Percentiles rank a stretch among this genome's conserved stretches.
These are phyloP conservation scores for Fraxinus velutina DNA, from an alignment of 305 asterid species.

Conservation along the genomic window DNA sequence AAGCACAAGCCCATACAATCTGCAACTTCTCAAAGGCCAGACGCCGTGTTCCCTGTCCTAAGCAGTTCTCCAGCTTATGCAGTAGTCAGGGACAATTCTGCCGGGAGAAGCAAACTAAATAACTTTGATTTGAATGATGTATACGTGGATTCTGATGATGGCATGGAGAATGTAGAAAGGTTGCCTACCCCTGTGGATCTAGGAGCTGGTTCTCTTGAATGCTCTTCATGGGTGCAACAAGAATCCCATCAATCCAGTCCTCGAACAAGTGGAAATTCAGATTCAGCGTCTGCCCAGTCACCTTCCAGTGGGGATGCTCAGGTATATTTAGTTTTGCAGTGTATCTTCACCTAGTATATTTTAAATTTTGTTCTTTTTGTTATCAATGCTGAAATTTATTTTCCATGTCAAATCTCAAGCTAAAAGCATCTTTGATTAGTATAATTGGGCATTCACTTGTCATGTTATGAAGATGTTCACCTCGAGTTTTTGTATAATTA, in stretches of 20 bases:
- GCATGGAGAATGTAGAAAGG: constrained; percentile 57
- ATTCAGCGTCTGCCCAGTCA: constrained; percentile 75
- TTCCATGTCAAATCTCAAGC: neutral
- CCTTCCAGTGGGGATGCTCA: constrained; percentile 75
- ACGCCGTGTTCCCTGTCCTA: constrained; percentile 34
- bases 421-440: neutral
- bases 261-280: constrained; percentile 74
- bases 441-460: neutral
- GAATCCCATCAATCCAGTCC: constrained; percentile 77
- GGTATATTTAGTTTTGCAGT: constrained; percentile 34
- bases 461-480: neutral
- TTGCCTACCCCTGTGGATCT: constrained; percentile 44
- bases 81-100: constrained; percentile 47
- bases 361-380: neutral
- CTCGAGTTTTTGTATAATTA: neutral
- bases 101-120: constrained; percentile 56
- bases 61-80: constrained; percentile 44
- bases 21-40: constrained; percentile 44
- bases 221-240: constrained; percentile 67
- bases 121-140: constrained; percentile 70
- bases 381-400: neutral
- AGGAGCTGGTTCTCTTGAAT: constrained; percentile 45
- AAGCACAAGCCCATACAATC: constrained; percentile 32
- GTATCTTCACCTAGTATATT: neutral
- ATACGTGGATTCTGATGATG: constrained; percentile 72